Evolutionary conservation across 768 basidiomycete species (phyloP), one percentile per base, ranked within the genome.

Genomic region (Coprinellus aureogranulatus): DNA sequence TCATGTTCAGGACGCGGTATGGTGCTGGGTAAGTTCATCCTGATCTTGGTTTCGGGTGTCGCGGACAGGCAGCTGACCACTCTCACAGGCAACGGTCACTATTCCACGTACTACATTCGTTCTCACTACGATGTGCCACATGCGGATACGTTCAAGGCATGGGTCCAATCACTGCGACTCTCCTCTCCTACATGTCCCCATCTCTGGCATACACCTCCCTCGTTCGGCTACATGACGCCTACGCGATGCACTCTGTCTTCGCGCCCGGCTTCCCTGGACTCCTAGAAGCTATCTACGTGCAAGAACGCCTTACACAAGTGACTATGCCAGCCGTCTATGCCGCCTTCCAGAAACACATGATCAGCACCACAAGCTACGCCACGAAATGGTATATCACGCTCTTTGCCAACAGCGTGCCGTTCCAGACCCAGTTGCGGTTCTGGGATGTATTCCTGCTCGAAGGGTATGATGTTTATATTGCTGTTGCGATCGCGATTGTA

Each of bases 351-450:
- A 88, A 84, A 64, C 88, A 98, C 64, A 89, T 84, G 82, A 89
- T 99, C 58, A 90, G 90, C 8, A 94, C 93, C 12, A 95, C 94
- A 27, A 86, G 92, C 20, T 99, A 96, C 74, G 94, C 94, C 26
- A 98, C 96, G 1, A 98, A 98, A 72, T 98, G 97, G 97, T 99
- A 98, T 69, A 98, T 99, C 71, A 98, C 97, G 2, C 77, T 98
- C 14, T 99, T 98, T 67, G 86, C 94, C 50, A 97, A 96, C 68
- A 91, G 92, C 0, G 88, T 99, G 42, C 94, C 96, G 23, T 98
- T 96, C 70, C 92, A 95, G 71, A 93, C 89, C 47, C 94, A 98
- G 74, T 74, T 98, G 26, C 81, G 97, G 60, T 68, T 99, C 28
- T 99, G 96, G 96, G 97, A 99, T 68, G 92, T 84, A 11, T 91